Percentiles rank a stretch among this genome's conserved stretches.
Conservation (phyloP, 345 rosid species). For the Eucalyptus coolabah region DNA sequence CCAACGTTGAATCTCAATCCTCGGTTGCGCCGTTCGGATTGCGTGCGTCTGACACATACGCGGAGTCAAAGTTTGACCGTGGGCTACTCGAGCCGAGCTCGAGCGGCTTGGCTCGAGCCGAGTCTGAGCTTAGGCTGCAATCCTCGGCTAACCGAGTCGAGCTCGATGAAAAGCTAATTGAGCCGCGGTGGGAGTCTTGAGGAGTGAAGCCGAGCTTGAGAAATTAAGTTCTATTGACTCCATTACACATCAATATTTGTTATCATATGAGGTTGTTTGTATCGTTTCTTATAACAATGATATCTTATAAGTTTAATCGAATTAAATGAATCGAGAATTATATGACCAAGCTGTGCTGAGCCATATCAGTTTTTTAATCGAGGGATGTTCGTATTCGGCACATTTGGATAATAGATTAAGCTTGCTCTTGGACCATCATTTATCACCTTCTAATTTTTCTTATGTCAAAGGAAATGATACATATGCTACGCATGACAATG, state of each 20-base stretch:
- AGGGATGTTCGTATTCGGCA: not conserved
- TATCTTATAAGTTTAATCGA: accelerated
- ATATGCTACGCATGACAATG: too few species aligned
- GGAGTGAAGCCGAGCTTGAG: not conserved
- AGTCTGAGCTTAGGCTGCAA: not conserved
- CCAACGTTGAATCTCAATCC: not conserved
- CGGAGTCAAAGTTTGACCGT: not conserved
- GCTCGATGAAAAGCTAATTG: not conserved
- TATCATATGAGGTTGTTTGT: not conserved
- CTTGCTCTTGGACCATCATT: too few species aligned
- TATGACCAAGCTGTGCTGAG: not conserved
- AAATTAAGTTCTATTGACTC: not conserved
- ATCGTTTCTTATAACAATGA: not conserved
- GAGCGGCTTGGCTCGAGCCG: not conserved
- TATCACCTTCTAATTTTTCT: too few species aligned
- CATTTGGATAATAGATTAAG: not conserved
- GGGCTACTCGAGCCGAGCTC: not conserved
- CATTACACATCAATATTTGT: not conserved
- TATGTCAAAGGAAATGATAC: too few species aligned
- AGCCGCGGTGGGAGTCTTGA: not conserved
- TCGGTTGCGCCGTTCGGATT: not conserved
- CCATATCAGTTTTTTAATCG: too few species aligned
- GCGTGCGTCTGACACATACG: not conserved
- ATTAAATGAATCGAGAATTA: not conserved
- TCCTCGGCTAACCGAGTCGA: not conserved